Base-by-base conservation (phyloP, 768 basidiomycete species). In the Arthromyces matolae region DNA sequence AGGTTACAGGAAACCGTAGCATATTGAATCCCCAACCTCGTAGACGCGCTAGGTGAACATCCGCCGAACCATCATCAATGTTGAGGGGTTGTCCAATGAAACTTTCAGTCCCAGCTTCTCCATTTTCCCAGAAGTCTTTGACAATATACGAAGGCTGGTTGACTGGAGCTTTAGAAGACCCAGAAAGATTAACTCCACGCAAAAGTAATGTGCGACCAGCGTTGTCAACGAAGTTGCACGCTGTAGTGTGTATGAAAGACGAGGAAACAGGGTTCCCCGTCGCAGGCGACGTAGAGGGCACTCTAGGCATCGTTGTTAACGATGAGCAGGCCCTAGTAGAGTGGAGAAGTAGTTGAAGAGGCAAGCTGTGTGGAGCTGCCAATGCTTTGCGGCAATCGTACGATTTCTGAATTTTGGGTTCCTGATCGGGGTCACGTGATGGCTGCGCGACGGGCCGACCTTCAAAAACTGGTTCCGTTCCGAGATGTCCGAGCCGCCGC, bases 101-200 rank as follows among this genome's bases (percentile, higher is more conserved):
- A 55, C 72, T 82, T 47, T 79, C 74, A 10, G 81, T 79, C 35
- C 87, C 84, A 0, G 59, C 64, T 60, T 93, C 84, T 3, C 84
- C 91, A 13, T 69, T 68, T 40, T 88, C 84, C 91, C 92, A 96
- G 64, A 96, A 91, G 14, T 75, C 82, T 1, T 89, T 80, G 2
- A 83, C 72, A 23, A 80, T 56, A 50, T 88, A 77, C 0, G 85
- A 86, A 0, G 83, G 89, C 47, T 80, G 76, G 38, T 75, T 80
- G 0, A 81, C 61, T 0, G 95, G 94, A 0, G 87, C 83, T 62
- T 99, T 99, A 38, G 86, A 80, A 1, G 91, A 83, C 7, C 91
- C 91, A 10, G 90, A 86, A 37, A 98, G 79, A 64, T 99, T 99
- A 35, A 97, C 89, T n/a, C 96, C 96, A 44, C 95, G 82, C 0